These are phyloP conservation scores for Globisporangium cystogenes DNA, from an alignment of 352 stramenopile species.

Conservation along the genomic window DNA sequence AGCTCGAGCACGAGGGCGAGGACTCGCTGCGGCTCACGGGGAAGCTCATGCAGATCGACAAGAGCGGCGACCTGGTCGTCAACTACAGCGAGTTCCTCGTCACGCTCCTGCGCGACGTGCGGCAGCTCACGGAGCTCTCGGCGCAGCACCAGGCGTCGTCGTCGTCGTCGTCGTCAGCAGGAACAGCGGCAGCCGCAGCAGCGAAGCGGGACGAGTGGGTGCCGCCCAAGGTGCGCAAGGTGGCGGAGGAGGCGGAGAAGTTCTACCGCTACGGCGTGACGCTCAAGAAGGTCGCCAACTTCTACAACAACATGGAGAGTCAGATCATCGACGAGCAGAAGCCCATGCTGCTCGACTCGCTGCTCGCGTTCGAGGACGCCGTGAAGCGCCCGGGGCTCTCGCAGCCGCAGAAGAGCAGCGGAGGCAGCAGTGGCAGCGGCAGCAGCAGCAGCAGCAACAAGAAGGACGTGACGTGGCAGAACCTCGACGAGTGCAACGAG, in stretches of 20 bases:
- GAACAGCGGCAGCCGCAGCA: too few relatives aligned
- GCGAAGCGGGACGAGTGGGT: slow-evolving; percentile 50
- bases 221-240: slow-evolving; percentile 51
- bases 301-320: slow-evolving; percentile 95
- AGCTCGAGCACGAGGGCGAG: slow-evolving; percentile 61
- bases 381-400: slow-evolving; percentile 61
- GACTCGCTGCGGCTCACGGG: slow-evolving; percentile 64
- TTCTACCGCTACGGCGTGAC: slow-evolving; percentile 94
- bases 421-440: slow-evolving; percentile 19
- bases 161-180: too few relatives aligned
- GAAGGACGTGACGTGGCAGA: slow-evolving; percentile 86
- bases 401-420: slow-evolving; percentile 20
- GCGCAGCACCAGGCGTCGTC: slow-evolving; percentile 21
- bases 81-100: slow-evolving; percentile 94
- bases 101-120: slow-evolving; percentile 88
- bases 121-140: slow-evolving; percentile 89
- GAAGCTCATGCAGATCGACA: slow-evolving; percentile 91
- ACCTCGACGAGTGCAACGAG: slow-evolving; percentile 88
- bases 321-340: slow-evolving; percentile 95
- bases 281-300: slow-evolving; percentile 95
- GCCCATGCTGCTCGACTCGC: slow-evolving; percentile 90
- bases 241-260: slow-evolving; percentile 86
- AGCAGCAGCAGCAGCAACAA: slow-evolving; percentile 19
- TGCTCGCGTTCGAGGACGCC: slow-evolving; percentile 89
- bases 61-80: slow-evolving; percentile 82